Conservation (phyloP, 2,329 filamentous ascomycete genomes). For the Penicillium psychrosexuale region DNA sequence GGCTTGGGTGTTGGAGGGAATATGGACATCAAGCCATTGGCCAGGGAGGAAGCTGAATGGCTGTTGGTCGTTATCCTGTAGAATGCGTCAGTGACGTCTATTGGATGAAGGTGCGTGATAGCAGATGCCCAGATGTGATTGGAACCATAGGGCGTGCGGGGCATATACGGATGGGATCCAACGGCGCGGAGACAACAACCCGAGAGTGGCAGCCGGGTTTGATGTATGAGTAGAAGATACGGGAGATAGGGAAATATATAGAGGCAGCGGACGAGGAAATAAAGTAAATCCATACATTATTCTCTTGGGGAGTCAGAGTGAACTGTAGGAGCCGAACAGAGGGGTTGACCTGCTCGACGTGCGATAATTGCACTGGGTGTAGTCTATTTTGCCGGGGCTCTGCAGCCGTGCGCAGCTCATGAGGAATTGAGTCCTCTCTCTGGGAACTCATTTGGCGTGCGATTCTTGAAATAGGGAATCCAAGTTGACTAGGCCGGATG, state of each 20-base stretch:
- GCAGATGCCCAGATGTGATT: background rate
- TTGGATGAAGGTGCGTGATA: background rate
- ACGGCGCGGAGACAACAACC: background rate
- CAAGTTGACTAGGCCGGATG: background rate
- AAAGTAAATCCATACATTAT: constrained; percentile 43
- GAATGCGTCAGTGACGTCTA: background rate
- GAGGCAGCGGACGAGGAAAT: too few species aligned
- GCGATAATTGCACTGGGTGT: constrained; percentile 59
- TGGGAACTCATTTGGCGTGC: constrained; percentile 28
- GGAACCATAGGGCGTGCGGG: background rate
- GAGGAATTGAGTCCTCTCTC: constrained; percentile 45
- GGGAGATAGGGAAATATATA: background rate
- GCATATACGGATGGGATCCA: background rate
- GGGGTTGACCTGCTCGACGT: constrained; percentile 64
- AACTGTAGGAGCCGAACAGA: constrained; percentile 67
- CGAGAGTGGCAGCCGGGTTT: background rate
- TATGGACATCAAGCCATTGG: constrained; percentile 83
- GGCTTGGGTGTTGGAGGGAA: constrained; percentile 65
- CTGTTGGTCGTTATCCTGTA: constrained; percentile 26
- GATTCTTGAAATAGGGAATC: background rate
- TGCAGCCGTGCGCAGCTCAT: constrained; percentile 69
- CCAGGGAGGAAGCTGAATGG: constrained; percentile 67
- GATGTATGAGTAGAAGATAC: background rate
- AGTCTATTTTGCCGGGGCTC: constrained; percentile 68
- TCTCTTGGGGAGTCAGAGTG: constrained; percentile 52